Base-by-base conservation (phyloP, 1,139 yeast species). In the Saccharomyces hybrid region DNA sequence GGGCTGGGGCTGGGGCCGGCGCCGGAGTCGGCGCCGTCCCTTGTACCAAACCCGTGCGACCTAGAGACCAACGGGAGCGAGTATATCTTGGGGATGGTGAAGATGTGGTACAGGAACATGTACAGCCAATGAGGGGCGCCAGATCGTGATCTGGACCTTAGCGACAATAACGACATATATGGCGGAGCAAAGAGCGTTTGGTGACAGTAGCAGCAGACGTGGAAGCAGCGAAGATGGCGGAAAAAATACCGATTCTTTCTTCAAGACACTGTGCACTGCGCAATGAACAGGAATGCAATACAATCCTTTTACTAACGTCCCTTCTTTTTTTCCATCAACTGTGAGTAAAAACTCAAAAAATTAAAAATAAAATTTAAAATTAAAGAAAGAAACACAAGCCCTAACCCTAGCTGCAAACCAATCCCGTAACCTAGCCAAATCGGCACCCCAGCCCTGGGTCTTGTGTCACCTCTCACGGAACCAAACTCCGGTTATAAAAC, bases 11-110 rank as follows among this genome's bases (percentile, higher is more conserved):
- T 26, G 19, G 49, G 6, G 26, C 19, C 26, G 50, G 7, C 44
- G 4, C 34, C 34, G 19, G 49, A 12, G 26, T 32, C 26, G 50
- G 7, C 44, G 4, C n/a, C 42, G 11, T 29, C 44, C 6, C 44
- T 38, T 11, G 44, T 9, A 38, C 53, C 58, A 53, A 56, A 60
- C 49, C 54, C 57, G 19, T 49, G 54, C 26, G 59, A 57, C 32
- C 56, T 58, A 19, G 12, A 49, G 51, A 11, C 54, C 59, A 26
- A 44, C 54, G 34, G 57, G 51, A 26, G 57, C 55, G 29, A 26
- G n/a, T 46, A 26, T 27, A 27, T 46, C 21, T 46, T 46, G 14
- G 31, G 31, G 3, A 27, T 46, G n/a, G 44, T 38, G 26, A 38
- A 38, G 44, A 38, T 38, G 11, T 38, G 44, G n/a, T 38, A 38